Conservation (phyloP, 768 basidiomycete genomes). For the Tylopilus intermedius region DNA sequence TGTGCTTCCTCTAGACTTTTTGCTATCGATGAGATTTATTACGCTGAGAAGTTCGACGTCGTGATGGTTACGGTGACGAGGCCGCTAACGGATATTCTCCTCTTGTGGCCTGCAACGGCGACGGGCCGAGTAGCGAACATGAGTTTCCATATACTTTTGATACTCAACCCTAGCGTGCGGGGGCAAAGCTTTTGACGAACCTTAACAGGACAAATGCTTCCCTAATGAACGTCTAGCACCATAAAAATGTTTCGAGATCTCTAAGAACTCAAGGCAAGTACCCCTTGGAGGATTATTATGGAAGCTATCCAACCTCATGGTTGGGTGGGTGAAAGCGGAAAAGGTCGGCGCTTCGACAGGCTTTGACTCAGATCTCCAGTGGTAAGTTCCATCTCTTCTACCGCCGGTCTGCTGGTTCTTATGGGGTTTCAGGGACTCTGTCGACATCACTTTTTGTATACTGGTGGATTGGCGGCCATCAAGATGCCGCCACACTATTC, state of each 20-base stretch:
- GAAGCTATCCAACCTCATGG: slow-evolving; percentile 15
- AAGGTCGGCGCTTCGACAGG: slow-evolving; percentile 10
- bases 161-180: background rate
- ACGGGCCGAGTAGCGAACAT: background rate
- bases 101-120: background rate
- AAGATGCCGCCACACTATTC: slow-evolving; percentile 13
- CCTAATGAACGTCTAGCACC: background rate
- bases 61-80: slow-evolving; percentile 27
- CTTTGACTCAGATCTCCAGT: slow-evolving; percentile 20
- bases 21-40: slow-evolving; percentile 23
- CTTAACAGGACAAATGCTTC: background rate
- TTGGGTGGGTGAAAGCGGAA: slow-evolving; percentile 13
- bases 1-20: slow-evolving; percentile 23
- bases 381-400: slow-evolving; percentile 20
- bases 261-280: slow-evolving; percentile 15
- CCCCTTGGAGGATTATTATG: slow-evolving; percentile 23
- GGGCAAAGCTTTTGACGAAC: background rate
- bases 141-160: background rate
- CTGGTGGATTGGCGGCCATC: slow-evolving; percentile 21
- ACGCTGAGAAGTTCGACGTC: slow-evolving; percentile 21
- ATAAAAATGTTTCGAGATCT: slow-evolving; percentile 3
- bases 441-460: slow-evolving; percentile 18
- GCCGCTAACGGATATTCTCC: slow-evolving; percentile 2
- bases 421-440: slow-evolving; percentile 21
- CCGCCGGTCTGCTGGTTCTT: slow-evolving; percentile 20